Base-by-base conservation (phyloP, 805 yeast genomes). In the Candida caryicola region DNA sequence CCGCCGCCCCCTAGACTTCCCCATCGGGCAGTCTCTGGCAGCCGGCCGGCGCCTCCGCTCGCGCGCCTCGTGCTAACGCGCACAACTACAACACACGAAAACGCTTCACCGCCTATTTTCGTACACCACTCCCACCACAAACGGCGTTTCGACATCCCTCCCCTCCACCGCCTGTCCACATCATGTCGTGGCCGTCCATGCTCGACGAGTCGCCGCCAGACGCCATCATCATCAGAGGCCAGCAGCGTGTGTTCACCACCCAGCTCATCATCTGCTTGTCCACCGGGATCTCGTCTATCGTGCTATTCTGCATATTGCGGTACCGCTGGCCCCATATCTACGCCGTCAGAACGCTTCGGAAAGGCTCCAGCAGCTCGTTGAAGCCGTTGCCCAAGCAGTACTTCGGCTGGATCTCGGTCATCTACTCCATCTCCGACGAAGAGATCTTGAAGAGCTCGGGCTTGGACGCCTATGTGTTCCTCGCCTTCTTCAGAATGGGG, bases 321-420 rank as follows among this genome's bases (percentile, higher is more conserved):
- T 71, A 71, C 46, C 64, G 67, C 43, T 75, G 81, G 66, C 83
- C 83, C 7, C 71, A 76, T 41, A 66, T 78, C 40, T 78, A 77
- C 49, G 78, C 81, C 10, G 72, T 77, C 8, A 48, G 84, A 39
- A 71, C 82, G 9, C 61, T 74, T 32, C 54, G 82, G 42, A 66
- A 69, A 48, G 55, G 59, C 34, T 62, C 64, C 50, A 49, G 52
- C 31, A 50, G 47, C 16, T 41, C 41, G 26, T 59, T 75, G 23
- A 66, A 66, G 40, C 60, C 60, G 23, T 59, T 77, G 14, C 82
- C 83, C 12, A 46, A 45, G 32, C 43, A 48, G 37, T 45, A 53
- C 41, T 54, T 57, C 40, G 47, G 47, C 18, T 57, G 62, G 62
- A 54, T 57, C 18, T 34, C 47, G 13, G 54, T 55, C 7, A 55